A percentile compares a stretch with the other conserved stretches of the same genome.
Conservation (phyloP, 2,329 filamentous ascomycete species). For the Calonectria leucothoes region DNA sequence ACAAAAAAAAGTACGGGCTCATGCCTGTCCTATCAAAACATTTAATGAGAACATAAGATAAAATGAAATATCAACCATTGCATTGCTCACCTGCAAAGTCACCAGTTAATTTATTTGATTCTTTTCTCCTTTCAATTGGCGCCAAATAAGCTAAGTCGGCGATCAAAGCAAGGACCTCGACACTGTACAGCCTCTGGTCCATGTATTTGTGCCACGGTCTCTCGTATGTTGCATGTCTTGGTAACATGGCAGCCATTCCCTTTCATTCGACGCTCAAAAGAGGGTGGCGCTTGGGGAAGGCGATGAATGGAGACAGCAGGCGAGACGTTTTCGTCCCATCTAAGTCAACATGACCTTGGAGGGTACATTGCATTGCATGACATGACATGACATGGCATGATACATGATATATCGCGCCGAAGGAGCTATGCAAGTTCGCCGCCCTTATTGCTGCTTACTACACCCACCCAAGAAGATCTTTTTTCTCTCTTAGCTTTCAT, state of each 20-base stretch:
- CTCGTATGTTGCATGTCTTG: not conserved
- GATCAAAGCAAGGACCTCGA: not conserved
- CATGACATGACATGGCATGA: slow-evolving; percentile 33
- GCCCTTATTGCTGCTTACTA: not conserved
- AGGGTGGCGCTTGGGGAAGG: slow-evolving; percentile 12
- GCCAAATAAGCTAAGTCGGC: not conserved
- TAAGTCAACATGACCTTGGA: slow-evolving; percentile 17
- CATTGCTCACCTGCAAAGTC: not conserved
- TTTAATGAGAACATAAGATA: not conserved
- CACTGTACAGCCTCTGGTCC: not conserved
- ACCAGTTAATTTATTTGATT: not conserved
- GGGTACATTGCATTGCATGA: slow-evolving; percentile 31
- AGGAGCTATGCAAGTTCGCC: not conserved
- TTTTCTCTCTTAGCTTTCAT: not conserved
- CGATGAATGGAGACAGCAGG: not conserved
- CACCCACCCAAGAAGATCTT: not conserved
- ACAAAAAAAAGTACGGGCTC: too few species aligned
- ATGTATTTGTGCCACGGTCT: not conserved
- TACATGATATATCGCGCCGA: slow-evolving; percentile 21
- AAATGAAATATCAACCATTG: not conserved
- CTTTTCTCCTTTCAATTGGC: not conserved
- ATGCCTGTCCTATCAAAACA: not conserved
- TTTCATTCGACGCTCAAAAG: slow-evolving; percentile 4
- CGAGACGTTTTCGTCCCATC: not conserved
- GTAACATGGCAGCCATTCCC: not conserved